Evolutionary conservation across 2,329 filamentous ascomycete species (phyloP).

Genomic region (Coleophoma cylindrospora): DNA sequence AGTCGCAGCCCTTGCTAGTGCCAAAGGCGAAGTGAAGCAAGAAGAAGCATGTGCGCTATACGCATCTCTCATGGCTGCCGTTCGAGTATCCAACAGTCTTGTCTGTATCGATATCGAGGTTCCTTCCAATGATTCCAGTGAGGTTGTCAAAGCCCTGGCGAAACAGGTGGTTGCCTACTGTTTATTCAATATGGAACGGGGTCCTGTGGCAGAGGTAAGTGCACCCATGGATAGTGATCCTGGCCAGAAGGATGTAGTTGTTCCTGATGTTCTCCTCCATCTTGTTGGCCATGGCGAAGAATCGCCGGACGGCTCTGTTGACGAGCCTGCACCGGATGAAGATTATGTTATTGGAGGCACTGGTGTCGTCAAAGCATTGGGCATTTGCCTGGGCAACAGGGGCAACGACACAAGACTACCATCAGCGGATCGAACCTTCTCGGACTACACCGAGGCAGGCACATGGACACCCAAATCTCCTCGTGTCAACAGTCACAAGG

Average conservation of each 20-base stretch:
- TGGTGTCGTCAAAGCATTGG: conserved; percentile 88
- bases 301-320: conserved; percentile 48
- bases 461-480: conserved; percentile 37
- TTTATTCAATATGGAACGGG: conserved; percentile 81
- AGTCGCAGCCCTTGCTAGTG: conserved; percentile 65
- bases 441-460: conserved; percentile 16
- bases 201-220: conserved; percentile 57
- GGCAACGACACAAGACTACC: conserved; percentile 53
- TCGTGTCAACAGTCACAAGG: conserved; percentile 50
- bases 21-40: conserved; percentile 72
- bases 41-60: conserved; percentile 94
- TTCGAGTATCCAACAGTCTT: conserved; percentile 75
- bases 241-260: conserved; percentile 45
- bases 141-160: conserved; percentile 85
- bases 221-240: conserved; percentile 12
- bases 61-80: conserved; percentile 83
- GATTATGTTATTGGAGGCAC: conserved; percentile 96
- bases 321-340: conserved; percentile 73
- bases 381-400: conserved; percentile 83
- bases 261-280: conserved; percentile 82
- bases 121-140: conserved; percentile 74
- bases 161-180: conserved; percentile 96
- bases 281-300: conserved; percentile 68
- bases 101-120: conserved; percentile 91
- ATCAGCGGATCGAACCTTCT: conserved; percentile 18